Conservation (phyloP, 345 rosid species). For the Camelina sativa region DNA sequence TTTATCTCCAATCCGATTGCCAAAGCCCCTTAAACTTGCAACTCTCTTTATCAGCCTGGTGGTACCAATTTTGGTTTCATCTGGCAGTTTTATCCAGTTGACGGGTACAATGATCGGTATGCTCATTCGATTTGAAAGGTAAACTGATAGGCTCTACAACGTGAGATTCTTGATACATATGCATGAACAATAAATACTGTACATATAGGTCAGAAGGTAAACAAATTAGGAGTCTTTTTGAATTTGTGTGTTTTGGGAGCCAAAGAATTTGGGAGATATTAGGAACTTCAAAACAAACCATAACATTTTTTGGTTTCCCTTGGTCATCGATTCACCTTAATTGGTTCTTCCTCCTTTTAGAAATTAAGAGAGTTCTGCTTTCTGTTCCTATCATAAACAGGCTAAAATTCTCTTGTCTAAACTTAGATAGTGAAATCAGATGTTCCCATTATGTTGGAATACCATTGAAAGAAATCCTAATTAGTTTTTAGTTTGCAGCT, state of each 20-base stretch:
- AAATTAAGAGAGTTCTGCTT: neutral
- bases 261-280: neutral
- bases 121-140: constrained; percentile 82
- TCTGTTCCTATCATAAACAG: neutral
- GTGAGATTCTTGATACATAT: constrained; percentile 23
- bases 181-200: neutral
- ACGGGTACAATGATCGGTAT: constrained; percentile 59
- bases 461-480: neutral
- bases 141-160: constrained; percentile 23
- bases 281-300: neutral
- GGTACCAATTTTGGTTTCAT: constrained; percentile 71
- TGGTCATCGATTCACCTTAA: neutral
- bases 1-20: constrained; percentile 75
- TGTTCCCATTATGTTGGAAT: neutral
- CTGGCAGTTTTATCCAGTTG: constrained; percentile 70
- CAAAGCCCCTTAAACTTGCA: constrained; percentile 93
- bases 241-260: constrained; percentile 7
- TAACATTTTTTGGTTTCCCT: neutral
- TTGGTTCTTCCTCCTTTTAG: neutral
- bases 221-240: neutral
- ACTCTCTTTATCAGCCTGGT: constrained; percentile 77
- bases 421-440: constrained; percentile 3
- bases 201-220: neutral
- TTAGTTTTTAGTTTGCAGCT: constrained; percentile 7
- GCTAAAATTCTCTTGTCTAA: constrained; percentile 6